Conservation (phyloP, 495 filamentous ascomycete species). For the Talaromyces stipitatus region DNA sequence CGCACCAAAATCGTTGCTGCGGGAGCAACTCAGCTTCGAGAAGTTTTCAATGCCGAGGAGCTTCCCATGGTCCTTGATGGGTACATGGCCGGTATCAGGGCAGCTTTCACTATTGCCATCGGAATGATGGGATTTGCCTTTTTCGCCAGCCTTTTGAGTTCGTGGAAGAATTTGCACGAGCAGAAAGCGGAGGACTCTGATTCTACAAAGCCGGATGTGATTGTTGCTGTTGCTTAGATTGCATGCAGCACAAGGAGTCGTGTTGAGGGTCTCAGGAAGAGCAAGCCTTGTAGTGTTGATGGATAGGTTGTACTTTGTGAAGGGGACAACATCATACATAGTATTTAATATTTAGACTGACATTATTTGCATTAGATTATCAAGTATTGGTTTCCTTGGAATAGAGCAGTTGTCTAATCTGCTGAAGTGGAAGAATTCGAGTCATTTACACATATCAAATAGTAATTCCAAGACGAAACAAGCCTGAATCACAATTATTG, state of each 20-base stretch:
- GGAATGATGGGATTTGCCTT: neutral
- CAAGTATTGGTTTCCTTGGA: neutral
- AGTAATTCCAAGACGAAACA: no score
- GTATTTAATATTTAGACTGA: neutral
- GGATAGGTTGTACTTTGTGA: no score
- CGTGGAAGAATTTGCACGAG: constrained; percentile 3
- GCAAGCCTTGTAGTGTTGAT: no score
- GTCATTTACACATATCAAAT: neutral
- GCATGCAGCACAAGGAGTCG: no score
- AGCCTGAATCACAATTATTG: no score
- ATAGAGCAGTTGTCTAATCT: neutral
- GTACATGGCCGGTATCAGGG: constrained; percentile 49
- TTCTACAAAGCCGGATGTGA: neutral
- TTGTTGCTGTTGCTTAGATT: neutral
- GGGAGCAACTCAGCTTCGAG: constrained; percentile 38
- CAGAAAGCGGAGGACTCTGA: neutral
- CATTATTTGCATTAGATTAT: neutral
- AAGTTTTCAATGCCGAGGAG: constrained; percentile 28
- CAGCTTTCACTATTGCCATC: constrained; percentile 3
- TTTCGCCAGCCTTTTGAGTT: neutral
- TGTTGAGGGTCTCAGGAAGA: no score
- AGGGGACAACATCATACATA: neutral
- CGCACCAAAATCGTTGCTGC: constrained; percentile 28
- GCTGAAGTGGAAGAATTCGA: neutral
- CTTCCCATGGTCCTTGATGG: constrained; percentile 41